These are phyloP conservation scores for Asparagopsis taxiformis DNA, from an alignment of 31 red algal species.

Conservation along the genomic window DNA sequence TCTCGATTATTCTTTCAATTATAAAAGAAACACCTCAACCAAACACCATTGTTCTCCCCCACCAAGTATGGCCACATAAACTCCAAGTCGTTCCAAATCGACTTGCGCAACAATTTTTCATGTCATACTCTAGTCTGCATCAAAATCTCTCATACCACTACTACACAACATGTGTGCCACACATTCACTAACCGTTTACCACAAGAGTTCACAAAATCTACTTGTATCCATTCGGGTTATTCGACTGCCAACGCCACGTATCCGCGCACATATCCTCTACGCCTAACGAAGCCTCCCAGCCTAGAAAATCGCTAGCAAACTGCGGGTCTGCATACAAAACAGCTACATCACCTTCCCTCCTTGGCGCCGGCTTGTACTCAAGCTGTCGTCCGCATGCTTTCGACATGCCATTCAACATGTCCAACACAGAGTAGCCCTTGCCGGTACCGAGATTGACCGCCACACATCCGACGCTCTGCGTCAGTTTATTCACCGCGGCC, in stretches of 20 bases:
- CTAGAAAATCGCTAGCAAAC: constrained; percentile 82
- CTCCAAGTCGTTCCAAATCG: too few relatives aligned
- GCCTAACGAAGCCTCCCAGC: constrained; percentile 88
- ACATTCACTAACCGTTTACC: too few relatives aligned
- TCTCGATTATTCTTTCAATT: too few relatives aligned
- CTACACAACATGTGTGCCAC: too few relatives aligned
- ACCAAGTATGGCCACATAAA: too few relatives aligned
- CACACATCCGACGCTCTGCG: constrained; percentile 64
- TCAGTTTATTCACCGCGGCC: constrained; percentile 85
- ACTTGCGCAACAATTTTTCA: too few relatives aligned
- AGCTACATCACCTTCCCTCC: constrained; percentile 87
- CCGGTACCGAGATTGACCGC: constrained; percentile 96
- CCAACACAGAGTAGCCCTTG: constrained; percentile 83
- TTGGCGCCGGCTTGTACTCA: constrained; percentile 65
- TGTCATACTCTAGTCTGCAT: too few relatives aligned
- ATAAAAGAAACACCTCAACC: too few relatives aligned
- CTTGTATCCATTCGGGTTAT: constrained; percentile 93
- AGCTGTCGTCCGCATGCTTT: constrained; percentile 84
- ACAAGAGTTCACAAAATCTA: too few relatives aligned
- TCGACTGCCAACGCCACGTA: constrained; percentile 98
- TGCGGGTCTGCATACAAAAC: constrained; percentile 88
- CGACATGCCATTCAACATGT: constrained; percentile 88
- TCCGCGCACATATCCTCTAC: constrained; percentile 95
- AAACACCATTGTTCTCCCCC: too few relatives aligned
- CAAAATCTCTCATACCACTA: too few relatives aligned